Percentiles rank a stretch among this genome's conserved stretches.
These are phyloP conservation scores for Dactylorhiza incarnata DNA, from an alignment of 106 monocot species.

Conservation along the genomic window DNA sequence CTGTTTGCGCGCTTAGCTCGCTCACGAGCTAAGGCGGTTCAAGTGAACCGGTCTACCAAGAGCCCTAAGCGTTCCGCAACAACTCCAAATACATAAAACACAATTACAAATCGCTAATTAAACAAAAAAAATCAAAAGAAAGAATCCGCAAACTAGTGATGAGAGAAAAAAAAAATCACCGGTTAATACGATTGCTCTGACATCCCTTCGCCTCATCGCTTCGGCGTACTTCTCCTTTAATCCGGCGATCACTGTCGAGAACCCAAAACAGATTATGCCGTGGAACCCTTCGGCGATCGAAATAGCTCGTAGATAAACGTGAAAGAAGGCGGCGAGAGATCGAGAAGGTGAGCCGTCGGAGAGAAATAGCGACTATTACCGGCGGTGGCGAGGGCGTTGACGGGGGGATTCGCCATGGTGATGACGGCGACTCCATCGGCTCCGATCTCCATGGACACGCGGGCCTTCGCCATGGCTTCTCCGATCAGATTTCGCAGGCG, in stretches of 20 bases:
- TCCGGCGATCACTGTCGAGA: slow-evolving; percentile 31
- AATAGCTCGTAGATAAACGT: neutral
- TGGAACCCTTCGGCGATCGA: neutral
- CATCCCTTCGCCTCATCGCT: slow-evolving; percentile 55
- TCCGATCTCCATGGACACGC: slow-evolving; percentile 13
- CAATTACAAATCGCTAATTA: no score
- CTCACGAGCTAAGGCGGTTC: no score
- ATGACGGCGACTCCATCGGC: slow-evolving; percentile 23
- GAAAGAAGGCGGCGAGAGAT: neutral
- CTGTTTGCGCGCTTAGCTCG: no score
- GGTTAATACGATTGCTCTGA: slow-evolving; percentile 67
- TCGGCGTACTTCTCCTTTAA: slow-evolving; percentile 56
- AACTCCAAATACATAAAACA: no score
- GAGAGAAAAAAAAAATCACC: slow-evolving; percentile 25
- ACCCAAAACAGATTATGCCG: neutral
- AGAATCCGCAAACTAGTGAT: no score
- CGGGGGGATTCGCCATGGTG: slow-evolving; percentile 19
- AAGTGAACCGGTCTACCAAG: no score
- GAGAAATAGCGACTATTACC: slow-evolving; percentile 6
- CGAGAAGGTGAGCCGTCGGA: no score
- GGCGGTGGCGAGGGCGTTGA: slow-evolving; percentile 11
- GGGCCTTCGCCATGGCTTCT: slow-evolving; percentile 5
- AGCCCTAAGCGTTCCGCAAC: no score
- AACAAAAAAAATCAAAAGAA: no score
- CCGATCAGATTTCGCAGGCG: neutral